Evolutionary conservation across 106 monocot genomes (phyloP), one percentile per base, ranked within the genome.

Genomic region (Platanthera zijinensis): DNA sequence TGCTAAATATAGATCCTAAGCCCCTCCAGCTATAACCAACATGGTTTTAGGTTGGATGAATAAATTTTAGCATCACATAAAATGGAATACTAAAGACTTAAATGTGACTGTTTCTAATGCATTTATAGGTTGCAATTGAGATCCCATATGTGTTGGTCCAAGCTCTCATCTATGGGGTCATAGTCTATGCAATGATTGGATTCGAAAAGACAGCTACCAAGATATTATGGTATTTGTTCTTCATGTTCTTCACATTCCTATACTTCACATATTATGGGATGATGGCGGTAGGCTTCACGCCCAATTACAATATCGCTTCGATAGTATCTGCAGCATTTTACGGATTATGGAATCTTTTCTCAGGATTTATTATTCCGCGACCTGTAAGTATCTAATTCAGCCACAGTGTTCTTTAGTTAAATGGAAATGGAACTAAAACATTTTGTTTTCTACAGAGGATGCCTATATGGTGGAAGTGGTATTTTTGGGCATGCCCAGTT

Each of bases 401-500:
- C 17, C 6, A 51, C 10, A 18, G 51, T 0, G 1, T 72, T n/a
- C 11, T 6, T 51, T 72, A 72, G 3, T 51, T 21, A 5, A 51
- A 72, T 51, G 22, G 2, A 4, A 12, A 71, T 48, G 17, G 70
- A 18, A 17, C 45, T 19, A 1, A 63, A 63, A 1, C 8, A 47
- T 5, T 6, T 15, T 62, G 50, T 69, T 59, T 25, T 15, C 50
- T 80, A 71, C 84, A 95, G 95, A 92, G 78, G 47, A 88, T 95
- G 10, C 95, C 95, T 8, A 70, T 90, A n/a, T 92, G 95, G 95
- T 95, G 95, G 90, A 86, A 92, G 78, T 95, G 95, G 95, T 95
- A 87, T 70, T 82, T 73, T 17, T 95, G 95, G 95, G 81, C 79
- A n/a, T 88, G 89, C 73, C 95, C 92, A 0, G 83, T 92, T 13